Evolutionary conservation across 2,329 filamentous ascomycete species (phyloP).

Genomic region (Thelonectria discophora): DNA sequence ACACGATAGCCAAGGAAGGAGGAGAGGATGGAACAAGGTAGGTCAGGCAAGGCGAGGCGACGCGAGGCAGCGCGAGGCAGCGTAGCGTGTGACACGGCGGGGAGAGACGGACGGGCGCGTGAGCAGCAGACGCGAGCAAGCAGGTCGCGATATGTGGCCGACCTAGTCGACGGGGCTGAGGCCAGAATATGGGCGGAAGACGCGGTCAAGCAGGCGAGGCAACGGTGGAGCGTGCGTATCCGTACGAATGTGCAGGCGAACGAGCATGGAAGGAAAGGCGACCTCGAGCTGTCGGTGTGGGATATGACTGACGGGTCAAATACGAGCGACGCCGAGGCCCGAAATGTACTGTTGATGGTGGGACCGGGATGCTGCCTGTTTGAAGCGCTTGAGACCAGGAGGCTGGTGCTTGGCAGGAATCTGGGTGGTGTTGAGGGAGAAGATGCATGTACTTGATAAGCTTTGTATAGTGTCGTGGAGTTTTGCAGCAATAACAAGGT

Average conservation of each 20-base stretch:
- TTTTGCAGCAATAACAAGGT: neutral
- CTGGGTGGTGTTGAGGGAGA: neutral
- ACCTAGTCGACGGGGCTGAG: constrained; percentile 30
- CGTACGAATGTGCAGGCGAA: neutral
- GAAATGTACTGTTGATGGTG: constrained; percentile 1
- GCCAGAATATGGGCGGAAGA: constrained; percentile 20
- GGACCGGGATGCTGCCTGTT: constrained; percentile 5
- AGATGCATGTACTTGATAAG: constrained; percentile 4
- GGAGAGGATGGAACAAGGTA: constrained; percentile 1
- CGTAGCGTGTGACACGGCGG: constrained; percentile 7
- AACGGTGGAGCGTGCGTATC: constrained; percentile 10
- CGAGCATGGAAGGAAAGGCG: constrained; percentile 10
- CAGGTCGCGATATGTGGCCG: constrained; percentile 37
- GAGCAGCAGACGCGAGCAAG: constrained; percentile 13
- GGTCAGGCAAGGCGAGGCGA: neutral
- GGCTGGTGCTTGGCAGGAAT: neutral
- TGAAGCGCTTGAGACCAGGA: neutral
- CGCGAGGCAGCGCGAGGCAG: neutral
- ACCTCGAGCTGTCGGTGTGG: neutral
- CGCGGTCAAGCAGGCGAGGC: constrained; percentile 14
- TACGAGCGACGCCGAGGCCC: neutral
- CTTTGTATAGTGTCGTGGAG: neutral
- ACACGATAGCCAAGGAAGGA: constrained; percentile 15
- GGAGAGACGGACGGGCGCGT: constrained; percentile 30
- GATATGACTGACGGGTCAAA: constrained; percentile 3